Percentiles rank a stretch among this genome's conserved stretches.
phyloP scores from a whole-genome alignment of 2,329 filamentous ascomycete species.

The Alternaria postmessia region DNA sequence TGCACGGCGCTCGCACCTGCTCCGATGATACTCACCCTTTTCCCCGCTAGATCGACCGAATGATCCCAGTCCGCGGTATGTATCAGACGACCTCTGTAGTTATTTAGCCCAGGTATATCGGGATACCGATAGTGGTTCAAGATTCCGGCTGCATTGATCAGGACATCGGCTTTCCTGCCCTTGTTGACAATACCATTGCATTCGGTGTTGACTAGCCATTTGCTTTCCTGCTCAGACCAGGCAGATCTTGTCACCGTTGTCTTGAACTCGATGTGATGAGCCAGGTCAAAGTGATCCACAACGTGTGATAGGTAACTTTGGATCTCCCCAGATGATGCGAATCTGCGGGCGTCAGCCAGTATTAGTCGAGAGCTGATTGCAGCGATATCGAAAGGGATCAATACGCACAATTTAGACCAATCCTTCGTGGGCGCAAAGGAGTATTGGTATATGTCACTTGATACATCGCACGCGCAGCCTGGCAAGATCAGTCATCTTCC shows the following conservation, averaged over 20 bases:
- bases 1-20: constrained; percentile 39
- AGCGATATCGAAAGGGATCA: not conserved
- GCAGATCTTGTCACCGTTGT: not conserved
- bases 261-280: not conserved
- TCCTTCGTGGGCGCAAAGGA: not conserved
- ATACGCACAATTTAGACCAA: not conserved
- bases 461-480: not conserved
- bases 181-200: not conserved
- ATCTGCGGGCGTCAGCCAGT: not conserved
- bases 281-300: not conserved
- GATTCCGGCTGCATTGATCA: constrained; percentile 5
- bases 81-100: not conserved
- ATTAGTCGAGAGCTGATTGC: not conserved
- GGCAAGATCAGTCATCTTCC: not conserved
- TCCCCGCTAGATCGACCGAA: constrained; percentile 25
- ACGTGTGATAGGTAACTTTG: not conserved
- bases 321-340: not conserved
- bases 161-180: not conserved
- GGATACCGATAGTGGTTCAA: constrained; percentile 3
- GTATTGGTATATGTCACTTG: not conserved
- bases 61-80: constrained; percentile 8
- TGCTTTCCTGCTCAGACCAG: not conserved
- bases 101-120: not conserved
- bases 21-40: constrained; percentile 44
- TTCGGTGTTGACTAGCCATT: not conserved